These are phyloP conservation scores for Diplodia mutila DNA, from an alignment of 2,329 filamentous ascomycete genomes.

Conservation along the genomic window DNA sequence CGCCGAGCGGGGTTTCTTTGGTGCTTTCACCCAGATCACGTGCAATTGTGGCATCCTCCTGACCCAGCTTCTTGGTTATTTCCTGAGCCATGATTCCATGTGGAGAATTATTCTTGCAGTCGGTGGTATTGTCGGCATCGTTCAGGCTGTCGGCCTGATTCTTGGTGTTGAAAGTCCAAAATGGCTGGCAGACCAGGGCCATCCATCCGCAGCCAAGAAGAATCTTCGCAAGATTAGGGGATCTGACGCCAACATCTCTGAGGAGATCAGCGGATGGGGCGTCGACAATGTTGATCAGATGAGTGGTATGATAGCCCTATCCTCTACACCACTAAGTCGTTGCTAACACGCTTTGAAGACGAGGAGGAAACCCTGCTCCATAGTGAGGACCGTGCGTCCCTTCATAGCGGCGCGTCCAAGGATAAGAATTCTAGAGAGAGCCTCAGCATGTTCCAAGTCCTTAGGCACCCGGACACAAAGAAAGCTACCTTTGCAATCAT, in stretches of 20 bases:
- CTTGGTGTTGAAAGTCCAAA: constrained; percentile 80
- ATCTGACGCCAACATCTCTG: constrained; percentile 66
- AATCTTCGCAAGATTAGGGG: constrained; percentile 79
- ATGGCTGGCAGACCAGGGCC: constrained; percentile 74
- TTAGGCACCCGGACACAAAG: constrained; percentile 70
- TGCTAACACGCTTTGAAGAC: constrained; percentile 39
- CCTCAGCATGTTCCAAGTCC: constrained; percentile 57
- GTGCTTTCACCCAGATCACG: constrained; percentile 84
- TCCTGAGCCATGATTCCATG: constrained; percentile 74
- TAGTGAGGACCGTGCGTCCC: constrained; percentile 34
- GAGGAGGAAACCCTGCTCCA: constrained; percentile 74
- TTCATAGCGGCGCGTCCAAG: constrained; percentile 28
- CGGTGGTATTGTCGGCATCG: constrained; percentile 68
- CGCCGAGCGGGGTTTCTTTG: constrained; percentile 74
- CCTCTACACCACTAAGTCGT: neutral
- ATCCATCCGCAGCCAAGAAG: constrained; percentile 63
- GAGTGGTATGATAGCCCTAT: constrained; percentile 33
- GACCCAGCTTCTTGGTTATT: constrained; percentile 84
- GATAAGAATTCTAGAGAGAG: constrained; percentile 39
- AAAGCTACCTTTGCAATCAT: constrained; percentile 86
- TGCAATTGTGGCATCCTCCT: constrained; percentile 88
- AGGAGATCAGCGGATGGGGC: constrained; percentile 66
- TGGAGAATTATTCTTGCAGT: constrained; percentile 84
- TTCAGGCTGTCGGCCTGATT: constrained; percentile 72
- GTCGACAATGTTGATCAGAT: constrained; percentile 35